Evolutionary conservation across 805 yeast genomes (phyloP), one percentile per base, ranked within the genome.

Genomic region (Metschnikowia borealis): DNA sequence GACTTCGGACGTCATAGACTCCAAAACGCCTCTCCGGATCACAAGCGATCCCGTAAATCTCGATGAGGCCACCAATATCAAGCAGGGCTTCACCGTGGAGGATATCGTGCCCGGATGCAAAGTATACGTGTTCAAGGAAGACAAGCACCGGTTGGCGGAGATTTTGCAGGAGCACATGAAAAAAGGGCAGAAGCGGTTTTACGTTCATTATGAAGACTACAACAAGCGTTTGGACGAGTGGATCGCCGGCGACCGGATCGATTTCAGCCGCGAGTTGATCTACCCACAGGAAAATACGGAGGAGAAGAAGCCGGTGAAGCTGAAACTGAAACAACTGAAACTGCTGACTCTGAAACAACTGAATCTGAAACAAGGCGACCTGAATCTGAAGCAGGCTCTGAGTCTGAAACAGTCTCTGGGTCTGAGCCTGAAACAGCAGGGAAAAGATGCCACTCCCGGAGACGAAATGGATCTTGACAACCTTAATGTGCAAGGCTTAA

Each of bases 161-260:
- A 82, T 94, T 39, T 71, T 94, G 41, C 89, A 91, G 17, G 78
- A 82, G 45, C 89, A 87, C 54, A 68, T 79, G 42, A 83, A 87
- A 61, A 85, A 89, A 64, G 89, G 91, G 13, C 80, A 86, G 53
- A 81, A 83, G 32, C 87, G 82, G 56, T 91, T 85, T 66, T 94
- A 94, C 65, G 96, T 94, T 31, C 99, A 94, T 67, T 94, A 90
- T 70, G 89, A 83, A 47, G 96, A 91, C 58, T 94, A 85, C 74
- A 94, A 94, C 73, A 94, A 94, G 54, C 86, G 99, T 67, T 77
- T 94, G 58, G 99, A 94, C 71, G 99, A 94, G 67, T 92, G 98
- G 98, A 81, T 94, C 6, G 74, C 78, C 18, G 75, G 81, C 4
- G 84, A 82, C 35, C 77, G 95, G 47, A 83, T 94, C 10, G 88